These are phyloP conservation scores for Tripterygium wilfordii DNA, from an alignment of 177 flowering plant species.

Conservation along the genomic window DNA sequence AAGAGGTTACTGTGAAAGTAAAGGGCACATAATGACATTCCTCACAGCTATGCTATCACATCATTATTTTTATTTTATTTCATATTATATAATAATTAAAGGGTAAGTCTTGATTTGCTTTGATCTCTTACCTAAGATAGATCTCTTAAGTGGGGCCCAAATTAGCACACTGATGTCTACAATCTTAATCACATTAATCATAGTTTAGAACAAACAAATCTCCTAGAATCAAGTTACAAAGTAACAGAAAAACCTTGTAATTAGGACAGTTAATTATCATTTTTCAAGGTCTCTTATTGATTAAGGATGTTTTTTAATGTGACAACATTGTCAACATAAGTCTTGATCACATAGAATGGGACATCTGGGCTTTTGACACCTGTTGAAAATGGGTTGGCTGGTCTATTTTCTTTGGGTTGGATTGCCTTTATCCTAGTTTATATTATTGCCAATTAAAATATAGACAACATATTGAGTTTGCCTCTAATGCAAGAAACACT, in stretches of 20 bases:
- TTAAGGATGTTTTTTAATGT: conserved; percentile 3
- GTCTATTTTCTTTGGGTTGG: conserved; percentile 21
- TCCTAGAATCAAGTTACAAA: conserved; percentile 15
- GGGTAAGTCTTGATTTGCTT: conserved; percentile 13
- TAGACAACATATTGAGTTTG: conserved; percentile 11
- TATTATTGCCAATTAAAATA: conserved; percentile 7
- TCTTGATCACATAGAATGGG: background rate
- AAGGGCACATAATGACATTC: no score
- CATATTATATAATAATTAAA: background rate
- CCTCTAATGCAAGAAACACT: conserved; percentile 19
- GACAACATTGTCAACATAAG: conserved; percentile 4
- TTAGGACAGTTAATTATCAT: conserved; percentile 15
- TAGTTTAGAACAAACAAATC: conserved; percentile 6
- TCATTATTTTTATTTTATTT: no score
- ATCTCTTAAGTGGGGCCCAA: conserved; percentile 13
- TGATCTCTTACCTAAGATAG: conserved; percentile 30
- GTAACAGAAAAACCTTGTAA: conserved; percentile 15
- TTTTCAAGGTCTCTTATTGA: no score
- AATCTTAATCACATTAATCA: conserved; percentile 11
- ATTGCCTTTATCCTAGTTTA: conserved; percentile 19
- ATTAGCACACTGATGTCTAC: conserved; percentile 14
- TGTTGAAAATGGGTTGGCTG: conserved; percentile 4
- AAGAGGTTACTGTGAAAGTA: no score
- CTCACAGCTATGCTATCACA: conserved; percentile 24
- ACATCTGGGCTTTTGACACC: conserved; percentile 6